Base-by-base conservation (phyloP, 1,139 yeast genomes). In the Meyerozyma guilliermondii region DNA sequence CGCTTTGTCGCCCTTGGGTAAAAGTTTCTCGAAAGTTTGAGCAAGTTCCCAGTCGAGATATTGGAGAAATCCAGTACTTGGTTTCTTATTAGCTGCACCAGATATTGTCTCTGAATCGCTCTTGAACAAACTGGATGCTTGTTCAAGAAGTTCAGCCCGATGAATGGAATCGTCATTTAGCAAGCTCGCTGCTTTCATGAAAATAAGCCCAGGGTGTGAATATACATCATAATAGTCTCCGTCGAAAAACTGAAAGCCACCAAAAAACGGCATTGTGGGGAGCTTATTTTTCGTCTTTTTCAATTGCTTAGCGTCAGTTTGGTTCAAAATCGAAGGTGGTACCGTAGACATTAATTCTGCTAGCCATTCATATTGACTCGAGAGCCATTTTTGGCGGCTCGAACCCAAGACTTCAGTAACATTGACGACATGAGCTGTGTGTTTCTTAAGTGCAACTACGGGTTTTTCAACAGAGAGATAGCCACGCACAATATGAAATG, bases 381-480 rank as follows among this genome's bases (percentile, higher is more conserved):
- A 64, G 1, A 64, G 46, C 82, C 83, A 78, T 26, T 65, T 58
- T 29, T 43, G 45, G 16, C 53, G 53, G 20, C 40, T 43, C 4
- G 46, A 11, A n/a, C 47, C 46, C 8, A 58, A 41, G 2, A 52
- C 49, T 20, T 50, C 53, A 5, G 54, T 39, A 0, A 70, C 65
- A 44, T 76, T 76, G 20, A 69, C 68, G 2, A 84, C 56, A 61
- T 87, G 96, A 7, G 78, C 66, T 36, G 72, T 71, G 54, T 86
- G 88, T 56, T 81, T 84, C 44, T 74, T 71, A 50, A 80, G 75
- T 0, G 89, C 87, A 33, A 68, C 52, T 34, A 81, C 68, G 1
- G 85, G 74, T 49, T 78, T 79, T 36, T 78, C 84, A 22, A 78
- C 49, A n/a, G 85, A 78, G 31, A 86, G 66, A 50, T 81, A 77